Percentiles rank a stretch among this genome's conserved stretches.
phyloP scores from a whole-genome alignment of 208 protist species.

The Trypanosoma mega region DNA sequence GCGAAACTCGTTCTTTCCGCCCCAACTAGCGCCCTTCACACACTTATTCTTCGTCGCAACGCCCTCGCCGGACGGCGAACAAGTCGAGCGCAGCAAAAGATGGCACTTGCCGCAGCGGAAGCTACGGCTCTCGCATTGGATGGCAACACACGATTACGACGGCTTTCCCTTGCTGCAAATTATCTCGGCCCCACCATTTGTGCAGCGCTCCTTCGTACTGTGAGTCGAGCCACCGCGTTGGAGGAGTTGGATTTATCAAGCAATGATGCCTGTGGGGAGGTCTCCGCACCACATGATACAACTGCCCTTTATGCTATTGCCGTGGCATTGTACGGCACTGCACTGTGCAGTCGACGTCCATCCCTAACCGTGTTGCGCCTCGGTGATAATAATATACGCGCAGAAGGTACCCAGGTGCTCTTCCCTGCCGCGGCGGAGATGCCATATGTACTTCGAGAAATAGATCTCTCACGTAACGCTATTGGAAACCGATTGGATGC shows the following conservation, averaged over 20 bases:
- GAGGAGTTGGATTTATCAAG: slow-evolving; percentile 73
- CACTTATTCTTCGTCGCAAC: slow-evolving; percentile 54
- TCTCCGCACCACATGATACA: slow-evolving; percentile 46
- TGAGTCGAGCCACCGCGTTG: slow-evolving; percentile 38
- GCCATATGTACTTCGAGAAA: slow-evolving; percentile 38
- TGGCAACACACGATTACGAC: slow-evolving; percentile 43
- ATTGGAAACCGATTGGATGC: slow-evolving; percentile 49
- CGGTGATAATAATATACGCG: slow-evolving; percentile 66
- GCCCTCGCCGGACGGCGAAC: slow-evolving; percentile 31
- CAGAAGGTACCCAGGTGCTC: slow-evolving; percentile 42
- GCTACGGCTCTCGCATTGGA: slow-evolving; percentile 53
- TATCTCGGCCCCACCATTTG: slow-evolving; percentile 70
- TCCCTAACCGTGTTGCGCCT: slow-evolving; percentile 43
- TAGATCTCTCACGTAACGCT: slow-evolving; percentile 70
- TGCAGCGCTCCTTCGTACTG: slow-evolving; percentile 48
- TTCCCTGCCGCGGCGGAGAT: slow-evolving; percentile 32
- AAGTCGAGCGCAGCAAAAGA: slow-evolving; percentile 35
- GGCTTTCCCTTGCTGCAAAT: slow-evolving; percentile 67
- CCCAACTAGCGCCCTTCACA: slow-evolving; percentile 44
- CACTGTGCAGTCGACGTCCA: slow-evolving; percentile 13
- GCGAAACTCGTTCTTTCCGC: slow-evolving; percentile 52
- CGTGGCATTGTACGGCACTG: slow-evolving; percentile 37
- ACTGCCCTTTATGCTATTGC: slow-evolving; percentile 44
- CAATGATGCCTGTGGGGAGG: slow-evolving; percentile 76
- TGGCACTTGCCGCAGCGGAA: slow-evolving; percentile 39